These are phyloP conservation scores for Barnettozyma wickerhamii DNA, from an alignment of 805 yeast genomes.

Conservation along the genomic window DNA sequence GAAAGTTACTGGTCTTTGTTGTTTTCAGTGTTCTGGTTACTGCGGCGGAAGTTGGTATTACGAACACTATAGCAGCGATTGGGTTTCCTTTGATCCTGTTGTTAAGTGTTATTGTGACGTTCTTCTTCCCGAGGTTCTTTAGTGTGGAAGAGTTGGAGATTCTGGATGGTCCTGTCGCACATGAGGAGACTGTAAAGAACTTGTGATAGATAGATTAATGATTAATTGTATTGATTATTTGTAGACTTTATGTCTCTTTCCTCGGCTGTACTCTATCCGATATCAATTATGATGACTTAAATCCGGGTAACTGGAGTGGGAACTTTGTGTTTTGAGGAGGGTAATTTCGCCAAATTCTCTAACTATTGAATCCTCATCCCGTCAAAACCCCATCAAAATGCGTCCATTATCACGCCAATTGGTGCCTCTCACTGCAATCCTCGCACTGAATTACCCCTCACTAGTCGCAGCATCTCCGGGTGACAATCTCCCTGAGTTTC, in stretches of 20 bases:
- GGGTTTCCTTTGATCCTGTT: conserved; percentile 89
- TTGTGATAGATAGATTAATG: conserved; percentile 14
- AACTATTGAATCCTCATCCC: no score
- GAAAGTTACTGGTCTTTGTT: conserved; percentile 48
- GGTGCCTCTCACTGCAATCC: not conserved
- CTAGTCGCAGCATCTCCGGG: conserved; percentile 4
- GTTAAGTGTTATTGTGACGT: conserved; percentile 57
- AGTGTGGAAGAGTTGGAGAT: conserved; percentile 53
- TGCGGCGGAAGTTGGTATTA: conserved; percentile 78
- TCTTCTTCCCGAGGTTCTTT: conserved; percentile 61
- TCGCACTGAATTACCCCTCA: not conserved
- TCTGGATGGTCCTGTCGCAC: conserved; percentile 65
- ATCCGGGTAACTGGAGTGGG: no score
- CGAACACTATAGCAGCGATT: conserved; percentile 84
- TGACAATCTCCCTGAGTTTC: conserved; percentile 5
- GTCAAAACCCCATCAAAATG: no score
- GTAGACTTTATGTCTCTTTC: not conserved
- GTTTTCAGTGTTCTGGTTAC: conserved; percentile 60
- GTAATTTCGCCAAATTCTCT: no score
- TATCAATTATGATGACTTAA: not conserved
- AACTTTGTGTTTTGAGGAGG: no score
- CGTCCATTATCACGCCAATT: not conserved
- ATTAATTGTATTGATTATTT: not conserved
- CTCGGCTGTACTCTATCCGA: not conserved
- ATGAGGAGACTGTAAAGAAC: conserved; percentile 49